These are phyloP conservation scores for Camellia sinensis DNA, from an alignment of 148 eudicot genomes.

Conservation along the genomic window DNA sequence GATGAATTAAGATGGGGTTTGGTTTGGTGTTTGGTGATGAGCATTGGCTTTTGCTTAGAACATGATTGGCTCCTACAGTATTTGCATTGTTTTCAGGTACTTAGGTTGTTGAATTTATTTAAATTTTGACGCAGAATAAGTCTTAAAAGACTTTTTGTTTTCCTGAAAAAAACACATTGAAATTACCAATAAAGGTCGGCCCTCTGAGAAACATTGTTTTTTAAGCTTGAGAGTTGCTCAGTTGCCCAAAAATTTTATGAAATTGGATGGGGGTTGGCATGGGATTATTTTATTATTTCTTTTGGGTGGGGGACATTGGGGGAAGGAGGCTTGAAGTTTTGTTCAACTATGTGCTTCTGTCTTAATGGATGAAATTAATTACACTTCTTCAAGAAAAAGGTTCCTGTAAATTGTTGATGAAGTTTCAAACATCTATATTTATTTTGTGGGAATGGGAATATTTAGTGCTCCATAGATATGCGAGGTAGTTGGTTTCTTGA, in stretches of 20 bases:
- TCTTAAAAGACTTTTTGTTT: background rate
- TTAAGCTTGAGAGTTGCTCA: background rate
- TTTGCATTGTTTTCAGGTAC: background rate
- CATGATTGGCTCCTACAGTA: background rate
- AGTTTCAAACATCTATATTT: background rate
- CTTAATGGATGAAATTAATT: background rate
- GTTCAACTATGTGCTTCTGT: no score
- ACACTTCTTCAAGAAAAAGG: background rate
- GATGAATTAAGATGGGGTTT: background rate
- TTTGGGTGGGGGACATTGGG: background rate
- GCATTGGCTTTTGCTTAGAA: background rate
- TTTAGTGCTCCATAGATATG: background rate
- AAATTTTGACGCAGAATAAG: background rate
- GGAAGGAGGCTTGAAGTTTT: background rate
- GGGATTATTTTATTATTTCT: background rate
- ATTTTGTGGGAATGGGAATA: background rate
- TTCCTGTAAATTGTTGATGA: background rate
- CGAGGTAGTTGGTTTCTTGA: background rate
- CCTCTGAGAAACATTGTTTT: constrained; percentile 1
- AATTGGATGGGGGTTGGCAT: constrained; percentile 1
- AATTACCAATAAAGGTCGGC: background rate
- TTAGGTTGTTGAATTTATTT: background rate
- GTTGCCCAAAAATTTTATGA: background rate
- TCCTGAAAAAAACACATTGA: background rate
- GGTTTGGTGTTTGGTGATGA: background rate